phyloP scores from a whole-genome alignment of 2,329 filamentous ascomycete species.

The Aspergillus novofumigatus region DNA sequence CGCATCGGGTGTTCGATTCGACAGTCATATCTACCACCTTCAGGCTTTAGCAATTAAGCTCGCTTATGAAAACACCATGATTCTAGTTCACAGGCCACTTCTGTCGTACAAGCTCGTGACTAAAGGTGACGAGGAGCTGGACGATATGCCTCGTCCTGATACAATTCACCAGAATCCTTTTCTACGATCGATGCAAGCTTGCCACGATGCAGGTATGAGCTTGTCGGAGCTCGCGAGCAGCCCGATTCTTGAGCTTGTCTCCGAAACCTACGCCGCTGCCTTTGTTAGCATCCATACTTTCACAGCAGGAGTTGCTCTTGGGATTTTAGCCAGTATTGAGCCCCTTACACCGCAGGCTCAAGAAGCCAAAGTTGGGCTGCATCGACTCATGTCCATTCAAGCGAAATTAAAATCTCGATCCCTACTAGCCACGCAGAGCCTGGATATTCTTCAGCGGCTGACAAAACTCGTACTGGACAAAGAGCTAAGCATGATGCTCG shows the following conservation, averaged over 20 bases:
- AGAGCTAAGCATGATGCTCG: constrained; percentile 18
- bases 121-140: not conserved
- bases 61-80: constrained; percentile 32
- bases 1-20: constrained; percentile 19
- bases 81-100: constrained; percentile 26
- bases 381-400: constrained; percentile 17
- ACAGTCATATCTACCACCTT: constrained; percentile 25
- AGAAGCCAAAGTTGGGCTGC: constrained; percentile 17
- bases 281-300: constrained; percentile 25
- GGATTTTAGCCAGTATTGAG: constrained; percentile 20
- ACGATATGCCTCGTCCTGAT: not conserved
- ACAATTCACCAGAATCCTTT: not conserved
- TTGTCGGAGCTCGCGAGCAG: constrained; percentile 11
- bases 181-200: constrained; percentile 7
- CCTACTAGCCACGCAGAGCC: constrained; percentile 14
- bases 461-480: constrained; percentile 19
- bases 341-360: constrained; percentile 13
- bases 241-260: constrained; percentile 12
- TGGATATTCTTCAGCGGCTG: constrained; percentile 18
- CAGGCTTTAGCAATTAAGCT: constrained; percentile 32
- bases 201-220: constrained; percentile 17
- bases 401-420: constrained; percentile 13
- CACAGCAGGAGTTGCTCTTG: constrained; percentile 20
- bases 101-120: constrained; percentile 16
- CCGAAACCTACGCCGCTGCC: constrained; percentile 21